phyloP scores from a whole-genome alignment of 164 flowering plant genomes.

The Brasenia schreberi region DNA sequence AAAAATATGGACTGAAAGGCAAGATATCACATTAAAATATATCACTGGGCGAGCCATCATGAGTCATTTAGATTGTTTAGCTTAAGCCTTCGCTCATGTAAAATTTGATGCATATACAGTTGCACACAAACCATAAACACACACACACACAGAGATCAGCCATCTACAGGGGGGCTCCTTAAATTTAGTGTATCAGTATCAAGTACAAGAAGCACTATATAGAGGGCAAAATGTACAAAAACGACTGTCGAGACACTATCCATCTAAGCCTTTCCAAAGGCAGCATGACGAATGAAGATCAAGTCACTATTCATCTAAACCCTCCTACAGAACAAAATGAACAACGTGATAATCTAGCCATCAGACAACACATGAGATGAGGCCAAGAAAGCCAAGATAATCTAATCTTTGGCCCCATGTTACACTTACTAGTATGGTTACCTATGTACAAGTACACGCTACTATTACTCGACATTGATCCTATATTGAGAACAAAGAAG shows the following conservation, averaged over 20 bases:
- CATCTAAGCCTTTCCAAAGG: too few species aligned
- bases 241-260: too few species aligned
- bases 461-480: background rate
- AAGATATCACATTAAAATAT: too few species aligned
- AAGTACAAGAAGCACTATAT: background rate
- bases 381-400: background rate
- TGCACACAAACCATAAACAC: too few species aligned
- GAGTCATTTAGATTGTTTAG: too few species aligned
- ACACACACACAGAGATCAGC: background rate
- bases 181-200: background rate
- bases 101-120: too few species aligned
- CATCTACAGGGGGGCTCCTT: background rate
- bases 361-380: background rate
- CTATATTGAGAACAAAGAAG: background rate
- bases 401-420: background rate
- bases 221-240: background rate
- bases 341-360: background rate
- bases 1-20: too few species aligned
- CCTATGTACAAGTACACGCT: background rate
- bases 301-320: too few species aligned
- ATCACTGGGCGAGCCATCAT: too few species aligned
- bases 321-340: too few species aligned
- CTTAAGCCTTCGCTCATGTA: too few species aligned
- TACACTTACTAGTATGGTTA: background rate
- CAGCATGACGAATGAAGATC: too few species aligned